Base-by-base conservation (phyloP, 352 stramenopile genomes). In the Globisporangium alternatum region DNA sequence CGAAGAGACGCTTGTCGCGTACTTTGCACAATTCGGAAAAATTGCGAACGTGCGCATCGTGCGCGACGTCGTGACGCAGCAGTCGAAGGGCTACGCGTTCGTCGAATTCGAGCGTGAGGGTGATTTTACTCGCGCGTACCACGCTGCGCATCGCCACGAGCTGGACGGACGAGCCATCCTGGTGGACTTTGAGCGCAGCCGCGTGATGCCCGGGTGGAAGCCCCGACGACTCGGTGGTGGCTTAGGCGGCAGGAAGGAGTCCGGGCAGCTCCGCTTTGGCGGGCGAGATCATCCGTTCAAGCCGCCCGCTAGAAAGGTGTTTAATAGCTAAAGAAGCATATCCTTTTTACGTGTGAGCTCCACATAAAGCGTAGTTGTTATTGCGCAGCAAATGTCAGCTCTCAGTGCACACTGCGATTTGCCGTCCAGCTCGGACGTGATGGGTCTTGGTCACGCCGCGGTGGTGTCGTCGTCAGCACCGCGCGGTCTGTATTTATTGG, bases 181-280 rank as follows among this genome's bases (percentile, higher is more conserved):
- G 13, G 86, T 93, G 43, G 86, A 93, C 41, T 95, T 77, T 62
- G 86, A 95, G 62, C 82, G 86, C 39, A 78, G 78, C 56, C 77
- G 86, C 35, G 80, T 91, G 37, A 92, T 95, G 83, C 74, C 77
- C 15, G 83, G 80, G 1, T 95, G 86, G 86, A 95, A 95, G 33
- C 86, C 86, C 5, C 74, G 86, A 9, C 79, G 86, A n/a, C 66
- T 95, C 17, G 86, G 86, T 17, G 86, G 86, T 9, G 86, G 86
- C 6, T 69, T 95, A n/a, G 83, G 86, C 3, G 84, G 86, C 0
- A 72, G 71, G 15, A 93, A 93, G 64, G 81, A 95, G 71, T 93
- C 84, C 0, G 86, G 86, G 0, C 86, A 95, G 66, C 74, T 95
- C 9, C 86, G 86, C 47, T 95, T 95, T 69, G 86, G 86, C 7